Base-by-base conservation (phyloP, 23 red algal genomes). In the Gracilariopsis chorda region DNA sequence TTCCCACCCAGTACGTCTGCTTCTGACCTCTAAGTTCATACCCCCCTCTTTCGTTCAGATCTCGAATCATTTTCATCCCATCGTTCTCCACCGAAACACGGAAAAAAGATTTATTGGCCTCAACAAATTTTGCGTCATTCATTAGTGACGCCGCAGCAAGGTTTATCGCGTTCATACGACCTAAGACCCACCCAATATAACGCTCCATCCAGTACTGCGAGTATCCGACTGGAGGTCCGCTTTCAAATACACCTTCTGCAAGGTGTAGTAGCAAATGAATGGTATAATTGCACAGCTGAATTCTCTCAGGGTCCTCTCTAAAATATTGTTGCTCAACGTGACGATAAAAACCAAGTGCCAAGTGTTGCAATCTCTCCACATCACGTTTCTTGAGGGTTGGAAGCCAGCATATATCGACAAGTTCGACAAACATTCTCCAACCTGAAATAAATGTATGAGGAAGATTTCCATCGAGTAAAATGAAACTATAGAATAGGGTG, bases 171-270 rank as follows among this genome's bases (percentile, higher is more conserved):
- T 51, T 47, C 17, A 75, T 46, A 45, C 69, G 40, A 21, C 32
- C 37, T 48, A 75, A 21, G 12, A 36, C 47, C 69, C 37, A 46
- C 11, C 69, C 69, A 29, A 75, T 75, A 75, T 75, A 75, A 2
- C 69, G 13, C 37, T 75, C 69, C 69, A 51, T 75, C 69, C 69
- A 75, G 47, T 46, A 7, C 25, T 43, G 69, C 2, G 69, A 75
- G 37, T 75, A 75, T 21, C 40, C 40, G 28, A 29, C 21, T 46
- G 69, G 69, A 2, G 37, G 37, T 75, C 69, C 69, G 4, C 69
- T 37, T 14, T 75, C 35, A 11, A 46, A 13, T 3, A 46, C 25
- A 17, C 69, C 37, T 37, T 75, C 69, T 47, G 40, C 69, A 27
- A 75, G 39, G 32, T 43, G 69, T 17, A 46, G 46, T 21, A 75